Base-by-base conservation (phyloP, 23 red algal genomes). In the Gracilariopsis chorda region DNA sequence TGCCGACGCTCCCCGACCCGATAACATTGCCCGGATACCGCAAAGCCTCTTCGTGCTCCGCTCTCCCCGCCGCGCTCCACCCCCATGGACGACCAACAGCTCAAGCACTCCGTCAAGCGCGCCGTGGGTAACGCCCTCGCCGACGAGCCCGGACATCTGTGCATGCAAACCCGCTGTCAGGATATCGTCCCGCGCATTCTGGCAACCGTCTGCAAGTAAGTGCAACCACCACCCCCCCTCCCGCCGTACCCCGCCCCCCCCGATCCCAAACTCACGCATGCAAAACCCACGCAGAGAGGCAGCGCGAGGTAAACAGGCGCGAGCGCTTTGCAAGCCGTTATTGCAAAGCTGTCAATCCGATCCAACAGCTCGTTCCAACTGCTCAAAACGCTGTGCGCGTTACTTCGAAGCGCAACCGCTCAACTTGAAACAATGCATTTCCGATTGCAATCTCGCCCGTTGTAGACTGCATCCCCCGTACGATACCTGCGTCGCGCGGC, bases 111-210 rank as follows among this genome's bases (percentile, higher is more conserved):
- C 9, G 21, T 71, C 28, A 81, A 81, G 23, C 77, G 36, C 23
- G 47, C 16, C 23, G 47, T 58, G 21, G 77, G 77, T 27, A 32
- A 11, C 8, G 19, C 39, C 27, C 77, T 81, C 57, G 77, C 27
- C 16, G 77, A 40, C 43, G 28, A 47, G 24, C 19, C 33, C 25
- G 82, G 82, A 11, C 24, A 67, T 23, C 16, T 70, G 0, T 86
- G 82, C 82, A 70, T 86, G 82, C 57, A 43, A 7, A 86, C 82
- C 13, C 34, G 36, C 7, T 86, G 82, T 71, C 82, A 86, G 35
- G 82, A 86, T 44, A 35, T 86, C 5, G 13, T 86, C 39, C 82
- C 82, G 33, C 44, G 52, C n/a, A 20, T 33, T 1, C 37, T 86
- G 39, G 68, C 82, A 25, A 37, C 57, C 14, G 36, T 28, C 13